phyloP scores from a whole-genome alignment of 2,329 filamentous ascomycete genomes.

The Beauveria bassiana region DNA sequence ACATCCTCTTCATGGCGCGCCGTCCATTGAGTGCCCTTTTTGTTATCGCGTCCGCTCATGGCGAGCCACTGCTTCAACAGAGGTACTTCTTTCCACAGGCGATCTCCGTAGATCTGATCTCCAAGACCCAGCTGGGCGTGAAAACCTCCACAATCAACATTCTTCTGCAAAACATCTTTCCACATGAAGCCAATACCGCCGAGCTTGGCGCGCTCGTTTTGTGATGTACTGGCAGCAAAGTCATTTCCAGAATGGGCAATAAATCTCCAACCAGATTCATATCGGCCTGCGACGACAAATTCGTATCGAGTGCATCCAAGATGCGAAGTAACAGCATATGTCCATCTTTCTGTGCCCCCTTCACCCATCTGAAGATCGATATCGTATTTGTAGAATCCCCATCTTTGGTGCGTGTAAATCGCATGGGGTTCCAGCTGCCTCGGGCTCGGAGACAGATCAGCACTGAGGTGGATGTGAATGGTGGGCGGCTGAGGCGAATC shows the following conservation, averaged over 20 bases:
- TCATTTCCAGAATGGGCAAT: constrained; percentile 95
- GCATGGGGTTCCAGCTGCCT: constrained; percentile 73
- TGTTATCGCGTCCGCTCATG: constrained; percentile 85
- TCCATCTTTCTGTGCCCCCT: constrained; percentile 75
- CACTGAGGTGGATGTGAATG: constrained; percentile 86
- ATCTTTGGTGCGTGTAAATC: constrained; percentile 85
- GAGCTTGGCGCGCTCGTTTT: constrained; percentile 75
- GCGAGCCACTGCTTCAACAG: constrained; percentile 90
- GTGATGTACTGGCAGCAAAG: constrained; percentile 79
- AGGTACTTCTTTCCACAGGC: constrained; percentile 93
- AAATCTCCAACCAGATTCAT: constrained; percentile 91
- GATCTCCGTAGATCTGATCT: constrained; percentile 91
- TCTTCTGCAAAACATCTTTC: constrained; percentile 98
- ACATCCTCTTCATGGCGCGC: constrained; percentile 94
- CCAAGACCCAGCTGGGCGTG: constrained; percentile 88
- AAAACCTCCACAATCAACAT: constrained; percentile 91
- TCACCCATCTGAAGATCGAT: constrained; percentile 87
- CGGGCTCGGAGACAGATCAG: constrained; percentile 87
- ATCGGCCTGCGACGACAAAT: constrained; percentile 83
- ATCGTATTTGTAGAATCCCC: constrained; percentile 95
- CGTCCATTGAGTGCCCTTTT: constrained; percentile 87
- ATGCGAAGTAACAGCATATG: constrained; percentile 95
- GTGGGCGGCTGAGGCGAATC: constrained; percentile 89
- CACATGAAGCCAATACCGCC: constrained; percentile 95
- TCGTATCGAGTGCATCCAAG: constrained; percentile 97